Percentiles rank a stretch among this genome's conserved stretches.
phyloP scores from a whole-genome alignment of 345 rosid genomes.

The Atalantia buxifolia region DNA sequence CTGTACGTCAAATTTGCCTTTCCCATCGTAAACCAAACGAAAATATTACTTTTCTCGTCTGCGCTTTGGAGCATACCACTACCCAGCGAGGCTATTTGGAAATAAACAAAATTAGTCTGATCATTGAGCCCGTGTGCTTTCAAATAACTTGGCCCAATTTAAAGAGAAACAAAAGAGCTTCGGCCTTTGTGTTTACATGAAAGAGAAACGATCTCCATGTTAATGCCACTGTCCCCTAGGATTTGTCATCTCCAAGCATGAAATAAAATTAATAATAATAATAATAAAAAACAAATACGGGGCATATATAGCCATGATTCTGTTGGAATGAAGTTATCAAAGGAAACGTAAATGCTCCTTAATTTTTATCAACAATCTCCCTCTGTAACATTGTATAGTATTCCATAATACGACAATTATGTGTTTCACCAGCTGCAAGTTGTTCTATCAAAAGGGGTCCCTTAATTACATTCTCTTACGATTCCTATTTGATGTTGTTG shows the following conservation, averaged over 20 bases:
- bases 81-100: too few relatives aligned
- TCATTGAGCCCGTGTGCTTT: too few relatives aligned
- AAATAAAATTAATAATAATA: background rate
- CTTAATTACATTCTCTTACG: background rate
- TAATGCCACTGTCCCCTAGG: background rate
- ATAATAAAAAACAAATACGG: background rate
- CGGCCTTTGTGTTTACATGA: background rate
- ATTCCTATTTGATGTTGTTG: background rate
- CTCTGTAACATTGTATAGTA: background rate
- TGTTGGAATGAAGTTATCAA: background rate
- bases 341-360: background rate
- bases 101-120: too few relatives aligned
- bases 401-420: constrained; percentile 1
- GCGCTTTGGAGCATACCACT: too few relatives aligned
- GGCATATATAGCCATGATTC: background rate
- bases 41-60: too few relatives aligned
- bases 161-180: background rate
- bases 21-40: too few relatives aligned
- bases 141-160: too few relatives aligned
- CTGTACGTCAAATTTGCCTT: too few relatives aligned
- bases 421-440: background rate
- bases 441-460: background rate
- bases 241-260: too few relatives aligned
- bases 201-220: background rate
- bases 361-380: constrained; percentile 6